Percentiles rank a stretch among this genome's conserved stretches.
These are phyloP conservation scores for Gossypium gossypioides DNA, from an alignment of 441 rosid species.

Conservation along the genomic window DNA sequence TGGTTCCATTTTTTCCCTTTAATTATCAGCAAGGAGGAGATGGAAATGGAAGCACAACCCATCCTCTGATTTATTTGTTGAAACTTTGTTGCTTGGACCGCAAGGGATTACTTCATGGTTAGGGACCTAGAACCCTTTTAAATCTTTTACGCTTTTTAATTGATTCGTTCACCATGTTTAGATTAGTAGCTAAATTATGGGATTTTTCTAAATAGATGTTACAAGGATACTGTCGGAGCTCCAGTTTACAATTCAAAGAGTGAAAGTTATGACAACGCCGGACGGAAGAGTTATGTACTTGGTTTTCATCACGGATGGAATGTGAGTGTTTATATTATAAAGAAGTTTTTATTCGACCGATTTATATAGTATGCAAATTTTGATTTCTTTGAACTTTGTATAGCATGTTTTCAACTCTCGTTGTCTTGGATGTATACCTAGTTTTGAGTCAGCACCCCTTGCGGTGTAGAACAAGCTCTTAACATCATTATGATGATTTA, in stretches of 20 bases:
- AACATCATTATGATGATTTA: background rate
- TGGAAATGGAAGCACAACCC: slow-evolving; percentile 10
- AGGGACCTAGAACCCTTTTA: background rate
- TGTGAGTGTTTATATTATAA: slow-evolving; percentile 19
- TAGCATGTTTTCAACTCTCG: background rate
- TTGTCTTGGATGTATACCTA: background rate
- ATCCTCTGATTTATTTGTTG: slow-evolving; percentile 33
- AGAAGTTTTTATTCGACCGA: background rate
- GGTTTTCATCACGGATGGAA: slow-evolving; percentile 40
- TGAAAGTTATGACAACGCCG: slow-evolving; percentile 83
- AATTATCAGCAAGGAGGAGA: slow-evolving; percentile 14
- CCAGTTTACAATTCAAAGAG: slow-evolving; percentile 72
- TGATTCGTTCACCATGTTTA: background rate
- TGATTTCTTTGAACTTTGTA: background rate
- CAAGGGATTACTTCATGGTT: slow-evolving; percentile 45
- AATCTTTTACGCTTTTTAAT: background rate
- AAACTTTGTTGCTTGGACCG: slow-evolving; percentile 34
- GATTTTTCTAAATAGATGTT: slow-evolving; percentile 40
- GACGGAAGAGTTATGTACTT: slow-evolving; percentile 54
- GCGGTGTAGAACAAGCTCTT: background rate
- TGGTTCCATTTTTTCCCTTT: slow-evolving; percentile 23
- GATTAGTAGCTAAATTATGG: background rate
- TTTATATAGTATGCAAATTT: background rate
- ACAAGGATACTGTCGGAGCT: slow-evolving; percentile 64
- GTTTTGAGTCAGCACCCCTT: background rate